phyloP scores from a whole-genome alignment of 352 stramenopile genomes.

The Globisporangium splendens region DNA sequence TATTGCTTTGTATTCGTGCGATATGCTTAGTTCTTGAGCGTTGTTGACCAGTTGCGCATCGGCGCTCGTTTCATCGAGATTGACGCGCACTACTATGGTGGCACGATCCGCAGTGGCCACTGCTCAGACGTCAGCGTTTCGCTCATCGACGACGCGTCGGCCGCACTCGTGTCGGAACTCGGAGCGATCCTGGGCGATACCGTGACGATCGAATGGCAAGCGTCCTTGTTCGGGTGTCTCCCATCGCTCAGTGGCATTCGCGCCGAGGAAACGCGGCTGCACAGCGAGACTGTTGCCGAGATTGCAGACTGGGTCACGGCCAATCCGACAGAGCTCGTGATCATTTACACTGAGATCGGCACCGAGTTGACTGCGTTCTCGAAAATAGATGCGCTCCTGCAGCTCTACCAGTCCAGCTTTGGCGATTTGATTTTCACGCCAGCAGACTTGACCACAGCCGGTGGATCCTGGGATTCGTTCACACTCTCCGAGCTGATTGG shows the following conservation, averaged over 20 bases:
- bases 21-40: constrained; percentile 38
- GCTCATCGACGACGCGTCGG: constrained; percentile 50
- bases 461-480: constrained; percentile 44
- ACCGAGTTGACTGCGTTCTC: constrained; percentile 39
- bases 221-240: constrained; percentile 64
- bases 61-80: constrained; percentile 77
- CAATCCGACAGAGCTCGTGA: constrained; percentile 39
- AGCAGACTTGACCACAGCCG: constrained; percentile 27
- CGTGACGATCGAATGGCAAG: constrained; percentile 47
- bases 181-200: constrained; percentile 29
- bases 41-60: constrained; percentile 78
- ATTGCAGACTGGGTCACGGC: constrained; percentile 57
- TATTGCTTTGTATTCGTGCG: not conserved
- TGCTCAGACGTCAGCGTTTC: constrained; percentile 59
- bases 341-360: constrained; percentile 60
- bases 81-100: constrained; percentile 78
- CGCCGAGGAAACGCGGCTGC: constrained; percentile 48
- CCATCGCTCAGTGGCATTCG: constrained; percentile 79
- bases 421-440: constrained; percentile 51
- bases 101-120: constrained; percentile 64
- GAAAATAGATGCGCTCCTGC: constrained; percentile 39
- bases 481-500: constrained; percentile 43
- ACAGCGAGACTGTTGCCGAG: constrained; percentile 53
- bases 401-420: constrained; percentile 43
- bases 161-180: constrained; percentile 30